Evolutionary conservation across 441 rosid genomes (phyloP), one percentile per base, ranked within the genome.

Genomic region (Pelargonium myrrhifolium): DNA sequence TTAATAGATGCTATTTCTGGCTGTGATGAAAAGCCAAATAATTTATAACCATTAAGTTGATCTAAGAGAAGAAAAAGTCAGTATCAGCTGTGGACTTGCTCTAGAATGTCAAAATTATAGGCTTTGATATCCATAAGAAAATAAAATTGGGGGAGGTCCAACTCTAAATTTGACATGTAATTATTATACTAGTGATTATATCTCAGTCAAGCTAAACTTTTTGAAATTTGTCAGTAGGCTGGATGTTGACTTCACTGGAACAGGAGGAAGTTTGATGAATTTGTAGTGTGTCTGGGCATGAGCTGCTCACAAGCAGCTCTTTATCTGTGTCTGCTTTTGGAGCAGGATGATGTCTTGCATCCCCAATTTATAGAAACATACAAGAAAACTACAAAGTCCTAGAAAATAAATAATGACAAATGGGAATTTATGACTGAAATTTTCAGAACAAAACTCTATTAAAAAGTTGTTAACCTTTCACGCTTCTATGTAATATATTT

Each of bases 401-500:
- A 61, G 42, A 61, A 35, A 61, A 61, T 31, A n/a, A 61, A 12
- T 18, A 31, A 61, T 5, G 17, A 47, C 15, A 28, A n/a, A 28
- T n/a, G 15, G 35, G 65, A 61, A 61, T 28, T 61, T 61, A 28
- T 61, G 65, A 6, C 12, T 12, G 35, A 28, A 10, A 31, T 31
- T 28, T 14, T n/a, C n/a, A 61, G 42, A 31, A 61, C n/a, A 18
- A n/a, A 31, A 31, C 20, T 31, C 14, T 31, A 15, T 61, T 31
- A 31, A 26, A 61, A 31, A 31, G 1, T 40, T 40, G 42, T 61
- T 24, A 60, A 60, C 14, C 8, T 28, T 60, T 60, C 39, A 14
- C 26, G 18, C 64, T n/a, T 60, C 35, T 61, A 60, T 42, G 28
- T 14, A 28, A 60, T 61, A n/a, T 61, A 60, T 12, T 60, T 60